Evolutionary conservation across 2,329 filamentous ascomycete species (phyloP), one percentile per base, ranked within the genome.

Genomic region (Nothomitra cinnamomea): DNA sequence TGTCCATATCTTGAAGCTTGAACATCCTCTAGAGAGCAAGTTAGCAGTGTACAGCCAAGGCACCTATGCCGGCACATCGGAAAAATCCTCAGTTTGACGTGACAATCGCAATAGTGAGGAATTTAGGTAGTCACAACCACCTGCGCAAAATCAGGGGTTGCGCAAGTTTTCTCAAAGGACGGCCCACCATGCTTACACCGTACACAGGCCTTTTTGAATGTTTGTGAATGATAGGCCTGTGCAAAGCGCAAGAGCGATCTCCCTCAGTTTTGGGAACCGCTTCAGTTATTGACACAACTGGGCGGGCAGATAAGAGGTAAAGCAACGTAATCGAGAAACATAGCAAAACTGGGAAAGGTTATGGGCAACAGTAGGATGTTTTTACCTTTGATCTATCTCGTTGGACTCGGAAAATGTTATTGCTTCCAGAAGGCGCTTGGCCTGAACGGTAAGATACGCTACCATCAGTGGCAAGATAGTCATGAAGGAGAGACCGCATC

Each of bases 401-500:
- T 24, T 54, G 55, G 25, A 32, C 22, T 1, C 72, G 68, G 57
- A 79, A 76, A 13, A 77, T 69, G 54, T 76, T 78, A 21, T 67
- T 68, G 42, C 67, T 69, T 38, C 71, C 65, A 19, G 69, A 63
- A 47, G 73, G 72, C 45, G 72, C 70, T 40, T 72, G 73, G 58
- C 65, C 74, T 65, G 59, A 75, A 66, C 67, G 79, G 67, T 69
- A 79, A 63, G 69, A 74, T 63, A 72, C 78, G 74, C 94, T 84
- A 24, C 85, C 87, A 64, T 94, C 88, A 1, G 88, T 94, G 0
- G 92, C 94, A 52, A 98, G 80, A 64, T 98, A 96, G 65, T 95
- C 94, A 67, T 96, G 92, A 55, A 98, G 72, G 13, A 98, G 72
- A 3, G 89, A 94, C 42, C 89, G 80, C 59, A 98, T 96, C 73